Evolutionary conservation across 2,329 filamentous ascomycete species (phyloP), one percentile per base, ranked within the genome.

Genomic region (Samsoniella hepiali): DNA sequence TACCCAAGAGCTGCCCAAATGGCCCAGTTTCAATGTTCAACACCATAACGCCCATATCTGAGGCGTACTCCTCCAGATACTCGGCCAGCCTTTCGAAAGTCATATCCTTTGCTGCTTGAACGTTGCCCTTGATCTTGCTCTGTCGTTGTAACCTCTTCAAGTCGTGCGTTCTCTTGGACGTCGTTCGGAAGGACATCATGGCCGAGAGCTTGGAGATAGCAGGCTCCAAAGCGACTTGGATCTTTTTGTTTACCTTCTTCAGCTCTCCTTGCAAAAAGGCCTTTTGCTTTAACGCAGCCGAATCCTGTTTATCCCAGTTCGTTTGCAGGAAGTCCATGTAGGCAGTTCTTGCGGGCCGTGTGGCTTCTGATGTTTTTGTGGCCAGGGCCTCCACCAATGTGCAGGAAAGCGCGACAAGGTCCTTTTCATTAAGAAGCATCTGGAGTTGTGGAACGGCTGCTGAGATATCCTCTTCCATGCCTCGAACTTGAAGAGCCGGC

Each of bases 31-130:
- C 56, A 49, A 68, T 65, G 40, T 67, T 68, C 40, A 68, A 27
- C 29, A 68, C 51, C 66, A 68, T 66, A 32, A 67, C 66, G 34
- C 65, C 66, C 65, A 68, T 67, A 5, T 68, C 64, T 34, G 36
- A 44, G 22, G 66, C 66, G 51, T 65, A 49, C 2, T 54, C 51
- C 34, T 68, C 66, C 17, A 68, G 65, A 22, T 65, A 64, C 13
- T 54, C 66, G 17, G 62, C 65, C 54, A 67, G 40, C 32, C 59
- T 66, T 38, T 65, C 66, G 51, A 65, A 67, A 1, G 63, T 64
- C 66, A 67, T 67, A 1, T 62, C 62, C 13, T 67, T 66, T 5
- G 59, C 47, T 34, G 66, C 63, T 44, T 68, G 62, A 22, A 68
- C 64, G 53, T 68, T 67, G 54, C 44, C 51, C 34, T 67, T 34